Percentiles rank a stretch among this genome's conserved stretches.
phyloP scores from a whole-genome alignment of 164 flowering plant species.

The Platanus orientalis region DNA sequence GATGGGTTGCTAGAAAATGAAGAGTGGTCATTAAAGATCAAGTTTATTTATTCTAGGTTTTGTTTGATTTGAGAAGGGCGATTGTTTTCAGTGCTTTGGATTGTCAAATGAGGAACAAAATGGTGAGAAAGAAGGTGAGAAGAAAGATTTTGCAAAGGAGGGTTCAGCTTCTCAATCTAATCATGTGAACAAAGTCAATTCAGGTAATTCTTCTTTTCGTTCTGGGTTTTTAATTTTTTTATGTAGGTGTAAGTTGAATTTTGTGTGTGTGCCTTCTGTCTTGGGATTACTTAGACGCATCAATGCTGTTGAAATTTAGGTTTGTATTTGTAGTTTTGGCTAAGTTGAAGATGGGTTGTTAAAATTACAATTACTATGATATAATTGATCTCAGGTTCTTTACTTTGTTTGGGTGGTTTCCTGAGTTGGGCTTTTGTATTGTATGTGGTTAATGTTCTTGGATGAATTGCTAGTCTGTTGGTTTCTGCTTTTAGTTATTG shows the following conservation, averaged over 20 bases:
- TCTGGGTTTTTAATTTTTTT: background rate
- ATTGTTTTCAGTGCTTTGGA: conserved; percentile 42
- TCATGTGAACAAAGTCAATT: conserved; percentile 17
- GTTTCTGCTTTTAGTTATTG: background rate
- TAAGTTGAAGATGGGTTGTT: background rate
- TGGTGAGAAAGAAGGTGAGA: conserved; percentile 30
- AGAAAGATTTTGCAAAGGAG: conserved; percentile 23
- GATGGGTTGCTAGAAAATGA: conserved; percentile 5
- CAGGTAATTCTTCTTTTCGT: conserved; percentile 15
- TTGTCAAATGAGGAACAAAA: conserved; percentile 29
- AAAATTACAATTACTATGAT: conserved; percentile 13
- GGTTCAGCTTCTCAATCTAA: conserved; percentile 16
- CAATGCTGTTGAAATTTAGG: conserved; percentile 2
- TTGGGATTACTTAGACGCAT: no score
- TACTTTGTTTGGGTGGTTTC: conserved; percentile 2
- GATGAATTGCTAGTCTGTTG: background rate
- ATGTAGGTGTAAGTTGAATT: background rate
- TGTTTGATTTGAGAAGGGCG: conserved; percentile 32
- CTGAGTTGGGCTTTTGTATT: background rate
- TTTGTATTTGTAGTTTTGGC: background rate
- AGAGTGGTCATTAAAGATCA: background rate
- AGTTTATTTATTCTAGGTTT: conserved; percentile 5
- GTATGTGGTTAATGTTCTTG: background rate
- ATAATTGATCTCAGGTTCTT: background rate
- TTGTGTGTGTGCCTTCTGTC: no score